Evolutionary conservation across 2,329 filamentous ascomycete species (phyloP), one percentile per base, ranked within the genome.

Genomic region (Diplodia corticola): DNA sequence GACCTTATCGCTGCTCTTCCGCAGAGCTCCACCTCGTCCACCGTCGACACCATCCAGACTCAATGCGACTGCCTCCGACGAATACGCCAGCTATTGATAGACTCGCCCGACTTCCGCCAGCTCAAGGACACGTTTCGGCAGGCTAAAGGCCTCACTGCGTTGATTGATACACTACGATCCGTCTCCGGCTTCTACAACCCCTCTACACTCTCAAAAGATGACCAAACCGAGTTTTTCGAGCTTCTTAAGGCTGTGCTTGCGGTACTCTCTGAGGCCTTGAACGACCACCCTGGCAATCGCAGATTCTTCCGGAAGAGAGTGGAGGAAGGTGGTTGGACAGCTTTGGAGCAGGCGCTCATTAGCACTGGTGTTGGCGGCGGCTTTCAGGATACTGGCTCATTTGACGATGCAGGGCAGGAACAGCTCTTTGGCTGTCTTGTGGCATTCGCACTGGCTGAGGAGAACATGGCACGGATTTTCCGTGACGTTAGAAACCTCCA

Each of bases 351-450:
- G 73, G 86, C 86, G 5, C 85, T 93, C 79, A 86, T 85, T 68
- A 88, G 87, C 75, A 88, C 89, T 76, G 86, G 90, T 37, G 79
- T 79, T 35, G 74, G 76, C 55, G 75, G 73, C 50, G 70, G 73
- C 17, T 51, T 46, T 53, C 74, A 76, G 59, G 74, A 74, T 46
- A 68, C 73, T 26, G 75, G 69, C 66, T 72, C 66, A 46, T 74
- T 71, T 33, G 76, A 79, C 68, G 73, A 77, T 69, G 73, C 73
- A 13, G 77, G 75, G 44, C 75, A 77, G 51, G 91, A 96, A 71
- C 90, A 93, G 76, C 83, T 96, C 4, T 96, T 96, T 78, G 92
- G 92, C 30, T 89, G 90, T 71, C 85, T 97, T 9, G 83, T 97
- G 59, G 87, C 91, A 5, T 94, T 96, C 78, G 89, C 90, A 1